phyloP scores from a whole-genome alignment of 1,284 basidiomycete genomes.

The Albatrellus sp. region DNA sequence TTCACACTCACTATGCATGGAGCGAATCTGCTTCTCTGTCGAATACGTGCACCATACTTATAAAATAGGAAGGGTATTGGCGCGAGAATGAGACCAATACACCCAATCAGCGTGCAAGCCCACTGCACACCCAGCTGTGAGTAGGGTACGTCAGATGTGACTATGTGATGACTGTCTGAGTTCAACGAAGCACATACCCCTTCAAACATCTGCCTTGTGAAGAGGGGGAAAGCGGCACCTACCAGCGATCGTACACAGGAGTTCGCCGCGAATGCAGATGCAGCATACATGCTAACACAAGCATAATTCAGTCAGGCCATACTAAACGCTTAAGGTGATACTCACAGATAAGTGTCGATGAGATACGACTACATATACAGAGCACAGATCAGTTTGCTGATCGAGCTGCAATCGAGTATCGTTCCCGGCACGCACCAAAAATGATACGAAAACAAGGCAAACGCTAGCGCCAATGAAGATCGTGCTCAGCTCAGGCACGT shows the following conservation, averaged over 20 bases:
- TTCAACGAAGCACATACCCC: conserved; percentile 19
- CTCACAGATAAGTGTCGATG: conserved; percentile 37
- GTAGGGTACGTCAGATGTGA: not conserved
- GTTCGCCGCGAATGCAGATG: conserved; percentile 44
- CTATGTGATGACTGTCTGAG: not conserved
- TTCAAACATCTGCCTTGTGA: conserved; percentile 49
- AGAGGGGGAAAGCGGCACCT: conserved; percentile 47
- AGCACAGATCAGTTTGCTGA: conserved; percentile 18
- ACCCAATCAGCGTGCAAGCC: conserved; percentile 42
- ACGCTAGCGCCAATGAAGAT: conserved; percentile 39
- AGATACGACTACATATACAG: conserved; percentile 35
- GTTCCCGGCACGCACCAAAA: conserved; percentile 28
- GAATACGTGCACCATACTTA: conserved; percentile 37
- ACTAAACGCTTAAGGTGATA: not conserved
- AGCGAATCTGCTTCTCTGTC: conserved; percentile 34
- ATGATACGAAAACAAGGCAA: conserved; percentile 42
- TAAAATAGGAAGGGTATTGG: conserved; percentile 54
- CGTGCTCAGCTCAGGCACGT: conserved; percentile 41
- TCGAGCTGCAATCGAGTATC: conserved; percentile 11
- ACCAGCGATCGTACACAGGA: conserved; percentile 40
- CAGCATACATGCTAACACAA: conserved; percentile 24
- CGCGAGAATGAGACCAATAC: conserved; percentile 34
- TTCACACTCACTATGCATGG: conserved; percentile 31
- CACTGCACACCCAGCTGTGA: conserved; percentile 38
- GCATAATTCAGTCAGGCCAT: not conserved